These are phyloP conservation scores for Millerago galiae DNA, from an alignment of 805 yeast genomes.

Conservation along the genomic window DNA sequence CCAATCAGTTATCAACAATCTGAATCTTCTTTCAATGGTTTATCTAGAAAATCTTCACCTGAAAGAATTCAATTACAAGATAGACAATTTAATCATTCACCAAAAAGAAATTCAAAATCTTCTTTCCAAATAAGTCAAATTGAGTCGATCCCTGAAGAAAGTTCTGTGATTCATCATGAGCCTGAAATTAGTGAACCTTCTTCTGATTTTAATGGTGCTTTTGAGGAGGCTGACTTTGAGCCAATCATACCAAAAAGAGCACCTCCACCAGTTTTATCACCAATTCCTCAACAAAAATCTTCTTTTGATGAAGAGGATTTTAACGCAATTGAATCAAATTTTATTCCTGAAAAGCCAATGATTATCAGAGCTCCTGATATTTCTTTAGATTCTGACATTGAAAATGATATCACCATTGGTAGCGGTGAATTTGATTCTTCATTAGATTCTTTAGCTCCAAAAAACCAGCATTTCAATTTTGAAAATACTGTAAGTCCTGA, in stretches of 20 bases:
- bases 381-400: conserved; percentile 8
- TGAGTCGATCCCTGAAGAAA: neutral
- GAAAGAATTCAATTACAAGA: neutral
- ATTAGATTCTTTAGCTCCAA: conserved; percentile 10
- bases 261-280: conserved; percentile 3
- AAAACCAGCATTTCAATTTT: conserved; percentile 10
- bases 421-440: conserved; percentile 14
- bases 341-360: neutral
- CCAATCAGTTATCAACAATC: neutral
- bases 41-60: neutral
- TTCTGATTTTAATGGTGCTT: neutral
- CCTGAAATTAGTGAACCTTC: neutral
- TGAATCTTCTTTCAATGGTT: neutral
- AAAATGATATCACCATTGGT: conserved; percentile 11
- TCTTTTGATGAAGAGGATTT: neutral
- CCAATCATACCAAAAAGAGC: conserved; percentile 3
- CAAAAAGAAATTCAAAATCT: conserved; percentile 1
- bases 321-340: neutral
- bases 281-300: neutral
- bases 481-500: neutral
- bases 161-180: neutral
- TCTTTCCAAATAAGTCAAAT: conserved; percentile 1
- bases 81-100: neutral
- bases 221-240: neutral
- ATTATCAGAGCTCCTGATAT: neutral